Base-by-base conservation (phyloP, 2,329 filamentous ascomycete species). In the Penicillium glabrum region DNA sequence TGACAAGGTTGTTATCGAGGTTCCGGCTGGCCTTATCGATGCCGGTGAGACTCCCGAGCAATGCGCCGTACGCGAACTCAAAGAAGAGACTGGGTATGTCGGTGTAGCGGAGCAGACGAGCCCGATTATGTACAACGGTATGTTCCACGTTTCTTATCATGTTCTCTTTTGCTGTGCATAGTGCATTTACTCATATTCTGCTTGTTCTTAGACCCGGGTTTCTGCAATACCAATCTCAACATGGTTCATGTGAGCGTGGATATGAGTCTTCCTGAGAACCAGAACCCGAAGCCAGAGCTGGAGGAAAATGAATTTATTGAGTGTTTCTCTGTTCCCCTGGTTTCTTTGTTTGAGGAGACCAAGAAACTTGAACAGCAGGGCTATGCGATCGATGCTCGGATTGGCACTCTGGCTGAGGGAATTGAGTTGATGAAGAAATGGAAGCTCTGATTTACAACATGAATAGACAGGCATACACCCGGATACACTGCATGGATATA, bases 301-400 rank as follows among this genome's bases (percentile, higher is more conserved):
- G 89, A 93, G 69, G 89, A 92, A 26, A 88, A 86, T 61, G 90
- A 93, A 75, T 93, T 92, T 69, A 93, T 93, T 67, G 89, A 93
- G 71, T 87, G 87, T 33, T 93, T 93, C 67, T 84, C 83, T 9
- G 80, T 91, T 8, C 87, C 86, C 6, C 69, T 93, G 44, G 77
- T 74, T 21, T 77, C 82, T 14, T 72, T 93, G 39, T 91, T 88
- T 77, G 80, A 80, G 0, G 86, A 89, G 68, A 87, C 87, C 69
- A 85, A 85, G 70, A 82, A 73, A 61, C 78, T 92, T 1, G 89
- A 92, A 68, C 76, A 77, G 2, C 79, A 91, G 61, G 90, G 90
- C 0, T 92, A 84, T 72, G 90, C 88, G 1, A 90, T 95, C 63
- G 90, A 95, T 73, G 89, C 89, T 6, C 80, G 90, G 39, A 87